Percentiles rank a stretch among this genome's conserved stretches.
phyloP scores from a whole-genome alignment of 257 asterid genomes.

The Marsdenia floribunda region DNA sequence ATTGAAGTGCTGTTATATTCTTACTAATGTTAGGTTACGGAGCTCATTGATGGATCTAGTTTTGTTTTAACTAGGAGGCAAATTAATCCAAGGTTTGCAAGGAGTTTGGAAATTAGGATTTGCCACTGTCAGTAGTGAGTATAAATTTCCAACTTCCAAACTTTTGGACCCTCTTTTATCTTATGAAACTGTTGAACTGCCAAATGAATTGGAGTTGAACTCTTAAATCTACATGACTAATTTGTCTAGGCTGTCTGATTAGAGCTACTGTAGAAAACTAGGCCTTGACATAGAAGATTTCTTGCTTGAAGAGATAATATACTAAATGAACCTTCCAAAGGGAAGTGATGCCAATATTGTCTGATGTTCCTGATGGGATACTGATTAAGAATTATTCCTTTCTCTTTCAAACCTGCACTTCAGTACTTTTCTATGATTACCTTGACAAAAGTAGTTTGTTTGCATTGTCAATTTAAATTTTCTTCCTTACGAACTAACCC shows the following conservation, averaged over 20 bases:
- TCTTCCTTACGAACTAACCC: not conserved
- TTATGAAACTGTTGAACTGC: not conserved
- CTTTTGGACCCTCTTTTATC: not conserved
- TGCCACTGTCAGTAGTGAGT: not conserved
- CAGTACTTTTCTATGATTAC: not conserved
- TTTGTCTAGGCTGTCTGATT: not conserved
- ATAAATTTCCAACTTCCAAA: not conserved
- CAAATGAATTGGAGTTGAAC: not conserved
- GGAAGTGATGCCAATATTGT: not conserved
- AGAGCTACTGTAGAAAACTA: not conserved
- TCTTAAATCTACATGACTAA: not conserved
- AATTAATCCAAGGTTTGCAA: not conserved
- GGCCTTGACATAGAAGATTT: not conserved
- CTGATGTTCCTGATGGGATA: not conserved
- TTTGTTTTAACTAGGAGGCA: not conserved
- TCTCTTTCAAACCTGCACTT: not conserved
- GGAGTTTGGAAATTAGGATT: not conserved
- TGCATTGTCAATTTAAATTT: not conserved
- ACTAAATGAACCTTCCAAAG: not conserved
- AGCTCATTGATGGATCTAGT: not conserved
- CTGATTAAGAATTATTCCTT: not conserved
- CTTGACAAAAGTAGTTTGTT: not conserved
- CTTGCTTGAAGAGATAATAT: not conserved
- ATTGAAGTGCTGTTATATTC: not conserved
- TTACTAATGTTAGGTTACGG: not conserved